Conservation (phyloP, 1,284 basidiomycete genomes). For the Ceratobasidium sp. region DNA sequence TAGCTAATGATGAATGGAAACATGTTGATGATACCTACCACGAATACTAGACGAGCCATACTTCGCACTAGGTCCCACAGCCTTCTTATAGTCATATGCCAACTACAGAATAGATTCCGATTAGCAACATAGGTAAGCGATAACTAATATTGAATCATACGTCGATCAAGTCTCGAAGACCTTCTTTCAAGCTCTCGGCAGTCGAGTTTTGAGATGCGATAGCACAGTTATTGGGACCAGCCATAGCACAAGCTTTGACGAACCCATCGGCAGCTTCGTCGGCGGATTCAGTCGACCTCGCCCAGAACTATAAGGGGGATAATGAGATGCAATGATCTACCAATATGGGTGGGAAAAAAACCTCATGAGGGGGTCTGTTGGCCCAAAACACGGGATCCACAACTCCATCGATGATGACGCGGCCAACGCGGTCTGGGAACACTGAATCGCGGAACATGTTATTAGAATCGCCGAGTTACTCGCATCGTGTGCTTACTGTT, state of each 20-base stretch:
- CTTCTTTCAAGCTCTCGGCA: neutral
- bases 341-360: neutral
- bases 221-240: conserved; percentile 37
- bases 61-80: neutral
- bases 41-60: conserved; percentile 23
- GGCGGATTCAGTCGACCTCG: conserved; percentile 8
- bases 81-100: conserved; percentile 27
- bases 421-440: conserved; percentile 47
- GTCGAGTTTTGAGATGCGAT: conserved; percentile 24
- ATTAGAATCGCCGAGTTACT: neutral
- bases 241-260: conserved; percentile 23
- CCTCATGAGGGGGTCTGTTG: conserved; percentile 12
- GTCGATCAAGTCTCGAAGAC: conserved; percentile 1
- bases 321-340: no score
- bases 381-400: conserved; percentile 38
- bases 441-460: conserved; percentile 5
- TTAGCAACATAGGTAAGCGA: neutral
- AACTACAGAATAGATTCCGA: neutral
- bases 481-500: conserved; percentile 32
- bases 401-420: conserved; percentile 47
- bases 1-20: neutral
- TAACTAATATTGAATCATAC: neutral
- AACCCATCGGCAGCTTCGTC: conserved; percentile 40
- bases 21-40: conserved; percentile 1
- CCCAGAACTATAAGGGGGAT: neutral